These are phyloP conservation scores for Alternaria dauci DNA, from an alignment of 2,329 filamentous ascomycete species.

Conservation along the genomic window DNA sequence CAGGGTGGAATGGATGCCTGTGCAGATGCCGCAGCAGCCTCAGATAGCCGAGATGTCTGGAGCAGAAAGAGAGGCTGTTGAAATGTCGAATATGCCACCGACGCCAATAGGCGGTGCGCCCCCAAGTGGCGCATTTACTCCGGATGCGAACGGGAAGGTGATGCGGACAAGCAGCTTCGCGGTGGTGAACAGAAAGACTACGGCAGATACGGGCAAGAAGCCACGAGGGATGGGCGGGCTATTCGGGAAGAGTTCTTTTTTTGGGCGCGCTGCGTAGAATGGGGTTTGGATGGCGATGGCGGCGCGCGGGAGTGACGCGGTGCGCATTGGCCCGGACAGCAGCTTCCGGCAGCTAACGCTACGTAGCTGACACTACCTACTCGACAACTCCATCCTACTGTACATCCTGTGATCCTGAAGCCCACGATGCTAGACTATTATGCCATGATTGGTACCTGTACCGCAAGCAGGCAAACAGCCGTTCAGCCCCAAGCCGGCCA, in stretches of 20 bases:
- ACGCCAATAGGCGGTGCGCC: conserved; percentile 18
- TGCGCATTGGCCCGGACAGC: neutral
- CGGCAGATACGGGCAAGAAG: conserved; percentile 17
- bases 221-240: conserved; percentile 17
- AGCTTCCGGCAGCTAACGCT: neutral
- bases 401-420: neutral
- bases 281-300: neutral
- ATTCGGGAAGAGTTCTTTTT: conserved; percentile 23
- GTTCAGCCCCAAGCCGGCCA: conserved; percentile 1
- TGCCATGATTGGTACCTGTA: neutral
- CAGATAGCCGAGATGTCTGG: conserved; percentile 20
- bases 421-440: neutral
- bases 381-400: neutral
- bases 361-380: conserved; percentile 5
- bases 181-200: conserved; percentile 2
- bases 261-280: conserved; percentile 1
- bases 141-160: conserved; percentile 5
- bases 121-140: neutral
- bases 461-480: neutral
- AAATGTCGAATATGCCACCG: conserved; percentile 26
- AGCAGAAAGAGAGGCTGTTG: conserved; percentile 23
- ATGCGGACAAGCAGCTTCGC: conserved; percentile 6
- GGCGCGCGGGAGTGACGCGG: conserved; percentile 4
- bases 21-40: conserved; percentile 17
- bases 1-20: conserved; percentile 47